phyloP scores from a whole-genome alignment of 1,284 basidiomycete species.

The Sporisorium exsertum region DNA sequence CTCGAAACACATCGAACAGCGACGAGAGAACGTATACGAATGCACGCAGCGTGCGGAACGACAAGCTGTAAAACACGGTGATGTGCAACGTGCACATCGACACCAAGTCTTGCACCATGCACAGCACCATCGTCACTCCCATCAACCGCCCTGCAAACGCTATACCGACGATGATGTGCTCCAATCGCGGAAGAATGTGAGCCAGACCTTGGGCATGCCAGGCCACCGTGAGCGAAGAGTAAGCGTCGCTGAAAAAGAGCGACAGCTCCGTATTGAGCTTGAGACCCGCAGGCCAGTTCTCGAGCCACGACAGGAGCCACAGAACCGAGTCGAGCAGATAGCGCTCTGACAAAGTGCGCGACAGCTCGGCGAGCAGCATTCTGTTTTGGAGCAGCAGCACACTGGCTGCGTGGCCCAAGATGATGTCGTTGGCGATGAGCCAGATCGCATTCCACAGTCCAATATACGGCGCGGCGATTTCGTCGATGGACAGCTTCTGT shows the following conservation, averaged over 20 bases:
- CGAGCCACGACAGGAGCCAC: conserved; percentile 79
- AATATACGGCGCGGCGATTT: conserved; percentile 68
- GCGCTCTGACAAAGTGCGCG: conserved; percentile 9
- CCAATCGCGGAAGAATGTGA: conserved; percentile 17
- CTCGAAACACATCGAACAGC: conserved; percentile 93
- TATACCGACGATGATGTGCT: conserved; percentile 70
- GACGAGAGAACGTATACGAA: conserved; percentile 77
- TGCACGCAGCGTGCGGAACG: conserved; percentile 76
- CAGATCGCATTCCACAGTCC: conserved; percentile 90
- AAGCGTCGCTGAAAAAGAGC: conserved; percentile 80
- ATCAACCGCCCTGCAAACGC: conserved; percentile 74
- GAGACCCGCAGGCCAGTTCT: conserved; percentile 93
- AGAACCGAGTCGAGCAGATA: conserved; percentile 29
- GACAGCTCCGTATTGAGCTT: conserved; percentile 96
- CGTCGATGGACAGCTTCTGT: conserved; percentile 26
- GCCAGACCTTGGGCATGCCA: conserved; percentile 29
- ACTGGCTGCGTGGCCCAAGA: conserved; percentile 80
- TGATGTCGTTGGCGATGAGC: conserved; percentile 89
- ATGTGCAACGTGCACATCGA: conserved; percentile 80
- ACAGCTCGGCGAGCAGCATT: conserved; percentile 1
- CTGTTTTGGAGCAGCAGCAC: conserved; percentile 42
- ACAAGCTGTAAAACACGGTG: conserved; percentile 78
- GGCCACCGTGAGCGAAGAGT: conserved; percentile 72
- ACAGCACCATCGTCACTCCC: conserved; percentile 79
- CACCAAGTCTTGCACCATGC: conserved; percentile 78